Evolutionary conservation across 169 alveolate species (phyloP), one percentile per base, ranked within the genome.

Genomic region (Theileria annulata): DNA sequence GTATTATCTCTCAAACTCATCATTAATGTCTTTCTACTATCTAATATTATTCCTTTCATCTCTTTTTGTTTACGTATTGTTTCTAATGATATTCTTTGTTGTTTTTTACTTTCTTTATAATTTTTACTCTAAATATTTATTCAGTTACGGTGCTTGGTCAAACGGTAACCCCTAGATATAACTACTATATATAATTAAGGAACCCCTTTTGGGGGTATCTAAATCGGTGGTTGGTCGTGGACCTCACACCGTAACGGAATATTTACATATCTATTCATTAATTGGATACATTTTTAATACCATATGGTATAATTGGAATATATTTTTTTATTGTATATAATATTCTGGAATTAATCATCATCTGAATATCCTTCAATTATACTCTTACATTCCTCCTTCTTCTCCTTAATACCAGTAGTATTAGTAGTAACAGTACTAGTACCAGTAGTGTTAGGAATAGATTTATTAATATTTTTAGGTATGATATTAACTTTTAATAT

Each of bases 1-100:
- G 83, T 86, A 76, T 89, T 89, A 49, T 86, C 90, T 12, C 94
- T 30, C 72, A 89, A 81, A 48, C 91, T 66, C 94, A 89, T 89
- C 28, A 89, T 56, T 58, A 89, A 21, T 35, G 81, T 89, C 67
- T 86, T 86, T 49, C 87, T 79, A n/a, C 90, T 80, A 47, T 89
- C 94, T 71, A 89, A 63, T 25, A 89, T 33, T 91, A 89, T 70
- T 9, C 94, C 94, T 78, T 88, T 71, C 63, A 73, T 67, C 48
- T 75, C 88, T 2, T 80, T 72, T 70, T 86, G 91, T 59, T 86
- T 89, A 69, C 94, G 77, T 31, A 76, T 74, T 10, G 85, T 83
- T 49, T 89, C 94, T 85, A 89, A 33, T 15, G 92, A 83, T n/a
- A 86, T 27, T 30, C 94, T 49, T 80, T 86, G 92, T 63, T 89